Percentiles rank a stretch among this genome's conserved stretches.
Conservation (phyloP, 768 basidiomycete genomes). For the Tylopilus balloui region DNA sequence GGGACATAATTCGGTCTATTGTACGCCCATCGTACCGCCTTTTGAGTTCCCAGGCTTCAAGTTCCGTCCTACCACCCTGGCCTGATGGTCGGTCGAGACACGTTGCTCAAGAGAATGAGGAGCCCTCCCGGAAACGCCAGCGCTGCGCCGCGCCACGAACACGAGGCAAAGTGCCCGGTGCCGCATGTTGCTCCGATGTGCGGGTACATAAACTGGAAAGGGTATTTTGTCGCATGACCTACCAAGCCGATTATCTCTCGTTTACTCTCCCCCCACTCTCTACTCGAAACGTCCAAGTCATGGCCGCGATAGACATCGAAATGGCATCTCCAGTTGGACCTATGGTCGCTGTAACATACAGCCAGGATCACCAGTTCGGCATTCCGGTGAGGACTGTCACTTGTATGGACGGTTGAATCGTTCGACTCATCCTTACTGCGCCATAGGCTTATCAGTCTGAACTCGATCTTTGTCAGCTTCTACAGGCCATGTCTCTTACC, state of each 20-base stretch:
- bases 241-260: conserved; percentile 14
- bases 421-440: conserved; percentile 5
- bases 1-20: neutral
- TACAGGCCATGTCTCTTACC: conserved; percentile 48
- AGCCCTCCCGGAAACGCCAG: conserved; percentile 1
- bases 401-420: neutral
- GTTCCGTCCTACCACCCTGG: neutral
- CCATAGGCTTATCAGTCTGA: conserved; percentile 27
- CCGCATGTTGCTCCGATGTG: conserved; percentile 23
- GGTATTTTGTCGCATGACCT: neutral
- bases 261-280: neutral
- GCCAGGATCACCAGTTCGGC: conserved; percentile 15
- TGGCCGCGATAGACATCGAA: conserved; percentile 30
- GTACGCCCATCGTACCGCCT: neutral
- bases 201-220: conserved; percentile 26
- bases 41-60: neutral
- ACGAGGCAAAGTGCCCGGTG: conserved; percentile 28
- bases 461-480: conserved; percentile 49
- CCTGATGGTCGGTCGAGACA: conserved; percentile 7
- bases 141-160: conserved; percentile 18
- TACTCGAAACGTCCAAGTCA: conserved; percentile 4
- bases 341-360: conserved; percentile 21
- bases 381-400: conserved; percentile 20
- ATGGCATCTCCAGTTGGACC: conserved; percentile 32
- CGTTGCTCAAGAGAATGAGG: conserved; percentile 14